phyloP scores from a whole-genome alignment of 768 basidiomycete species.

The Fomitopsis pulvina region DNA sequence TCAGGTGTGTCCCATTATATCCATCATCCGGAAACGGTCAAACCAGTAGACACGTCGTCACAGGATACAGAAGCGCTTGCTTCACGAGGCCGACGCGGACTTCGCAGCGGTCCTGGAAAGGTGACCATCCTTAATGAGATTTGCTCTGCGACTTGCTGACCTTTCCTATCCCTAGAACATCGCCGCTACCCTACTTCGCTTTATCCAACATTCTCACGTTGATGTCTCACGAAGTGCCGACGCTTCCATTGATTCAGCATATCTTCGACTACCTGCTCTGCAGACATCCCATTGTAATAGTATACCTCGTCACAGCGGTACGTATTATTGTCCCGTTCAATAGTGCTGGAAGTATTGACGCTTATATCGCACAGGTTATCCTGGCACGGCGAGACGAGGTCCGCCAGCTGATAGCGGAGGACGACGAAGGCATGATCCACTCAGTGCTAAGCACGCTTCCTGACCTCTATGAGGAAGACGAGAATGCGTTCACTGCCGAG shows the following conservation, averaged over 20 bases:
- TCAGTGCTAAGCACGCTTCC: slow-evolving; percentile 64
- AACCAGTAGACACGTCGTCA: background rate
- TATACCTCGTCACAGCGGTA: slow-evolving; percentile 83
- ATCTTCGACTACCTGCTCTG: slow-evolving; percentile 87
- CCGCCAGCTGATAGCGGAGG: slow-evolving; percentile 51
- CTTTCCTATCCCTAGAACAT: slow-evolving; percentile 35
- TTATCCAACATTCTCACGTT: slow-evolving; percentile 86
- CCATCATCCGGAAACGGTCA: background rate
- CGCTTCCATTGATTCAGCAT: slow-evolving; percentile 83
- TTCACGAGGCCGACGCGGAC: slow-evolving; percentile 63
- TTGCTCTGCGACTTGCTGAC: background rate
- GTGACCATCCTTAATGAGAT: slow-evolving; percentile 30
- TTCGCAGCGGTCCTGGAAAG: slow-evolving; percentile 63
- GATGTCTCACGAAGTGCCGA: slow-evolving; percentile 89
- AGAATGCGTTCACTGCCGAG: slow-evolving; percentile 5
- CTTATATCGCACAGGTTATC: slow-evolving; percentile 45
- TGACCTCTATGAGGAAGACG: slow-evolving; percentile 41
- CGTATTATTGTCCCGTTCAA: slow-evolving; percentile 23
- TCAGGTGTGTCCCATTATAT: slow-evolving; percentile 39
- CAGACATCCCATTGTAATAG: slow-evolving; percentile 71
- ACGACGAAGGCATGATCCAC: slow-evolving; percentile 80
- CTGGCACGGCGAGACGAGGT: slow-evolving; percentile 68
- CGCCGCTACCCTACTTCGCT: slow-evolving; percentile 84
- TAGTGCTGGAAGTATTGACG: background rate
- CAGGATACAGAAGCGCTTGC: slow-evolving; percentile 69